Conservation (phyloP, 768 basidiomycete species). For the Collybia nuda region DNA sequence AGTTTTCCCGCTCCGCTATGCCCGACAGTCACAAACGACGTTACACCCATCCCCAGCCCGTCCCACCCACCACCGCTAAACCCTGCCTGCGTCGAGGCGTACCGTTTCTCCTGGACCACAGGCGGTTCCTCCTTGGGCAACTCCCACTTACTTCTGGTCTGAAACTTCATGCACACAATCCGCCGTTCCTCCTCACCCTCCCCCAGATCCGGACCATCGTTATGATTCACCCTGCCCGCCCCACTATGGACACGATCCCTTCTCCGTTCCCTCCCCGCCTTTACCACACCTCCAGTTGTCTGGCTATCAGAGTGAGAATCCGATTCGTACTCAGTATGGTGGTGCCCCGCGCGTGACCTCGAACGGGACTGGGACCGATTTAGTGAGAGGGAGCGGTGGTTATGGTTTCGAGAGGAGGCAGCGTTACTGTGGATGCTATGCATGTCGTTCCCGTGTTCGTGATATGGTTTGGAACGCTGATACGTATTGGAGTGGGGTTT, state of each 20-base stretch:
- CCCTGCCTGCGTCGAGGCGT: too few relatives aligned
- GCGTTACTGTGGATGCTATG: background rate
- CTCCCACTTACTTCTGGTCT: too few relatives aligned
- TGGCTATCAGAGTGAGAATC: background rate
- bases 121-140: too few relatives aligned
- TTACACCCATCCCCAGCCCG: constrained; percentile 3
- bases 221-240: too few relatives aligned
- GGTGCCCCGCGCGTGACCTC: background rate
- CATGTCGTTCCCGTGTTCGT: background rate
- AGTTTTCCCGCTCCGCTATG: constrained; percentile 12
- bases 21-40: constrained; percentile 8
- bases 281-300: too few relatives aligned
- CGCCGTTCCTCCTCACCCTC: too few relatives aligned
- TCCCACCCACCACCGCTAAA: constrained; percentile 5
- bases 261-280: too few relatives aligned
- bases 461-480: background rate
- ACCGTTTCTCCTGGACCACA: too few relatives aligned
- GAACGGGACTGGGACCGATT: background rate
- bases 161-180: too few relatives aligned
- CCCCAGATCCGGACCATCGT: too few relatives aligned
- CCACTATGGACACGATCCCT: too few relatives aligned
- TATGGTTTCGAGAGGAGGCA: background rate
- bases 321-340: background rate
- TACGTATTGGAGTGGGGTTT: background rate
- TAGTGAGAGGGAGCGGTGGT: background rate